Base-by-base conservation (phyloP, 768 basidiomycete species). In the Phylloporus sp. region DNA sequence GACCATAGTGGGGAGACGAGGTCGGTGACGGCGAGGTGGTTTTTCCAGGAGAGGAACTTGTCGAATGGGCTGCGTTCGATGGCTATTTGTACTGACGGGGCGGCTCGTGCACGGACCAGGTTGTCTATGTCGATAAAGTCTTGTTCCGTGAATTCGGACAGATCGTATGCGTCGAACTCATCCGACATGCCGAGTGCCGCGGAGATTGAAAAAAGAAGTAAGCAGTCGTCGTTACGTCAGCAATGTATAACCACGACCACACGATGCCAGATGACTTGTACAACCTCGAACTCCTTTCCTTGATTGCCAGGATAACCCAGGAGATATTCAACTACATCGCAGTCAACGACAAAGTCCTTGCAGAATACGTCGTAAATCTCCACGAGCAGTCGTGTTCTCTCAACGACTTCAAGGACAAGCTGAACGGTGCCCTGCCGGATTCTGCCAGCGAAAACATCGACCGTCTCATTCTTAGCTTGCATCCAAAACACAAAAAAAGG, bases 371-470 rank as follows among this genome's bases (percentile, higher is more conserved):
- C 52, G 92, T 99, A 54, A 71, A 79, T 53, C 79, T 97, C 47
- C 95, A 98, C 68, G 86, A 87, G 54, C 69, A 87, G 56, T 85
- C 86, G 62, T 86, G 84, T 61, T 83, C 80, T 52, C 74, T 92
- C 41, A 71, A 74, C 7, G 80, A 81, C 38, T 99, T 98, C 79
- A 90, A 91, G 70, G 62, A 67, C 38, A 85, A 88, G 63, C 78
- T 98, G 36, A 74, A 76, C 44, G 82, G 85, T 17, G 82, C 81
- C 53, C 93, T 97, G 60, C 86, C 92, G 4, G 89, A 90, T 52
- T 89, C 89, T 22, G 89, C 97, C 62, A 70, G 95, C 48, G 87
- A 93, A 65, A 94, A 86, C 60, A 80, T 98, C 27, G 95, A 99
- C 71, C 87, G 96, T 17, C 80, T 98, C 42, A 90, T 99, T 56